Percentiles rank a stretch among this genome's conserved stretches.
phyloP scores from a whole-genome alignment of 2,329 filamentous ascomycete species.

The Pyrenochaeta sp. region DNA sequence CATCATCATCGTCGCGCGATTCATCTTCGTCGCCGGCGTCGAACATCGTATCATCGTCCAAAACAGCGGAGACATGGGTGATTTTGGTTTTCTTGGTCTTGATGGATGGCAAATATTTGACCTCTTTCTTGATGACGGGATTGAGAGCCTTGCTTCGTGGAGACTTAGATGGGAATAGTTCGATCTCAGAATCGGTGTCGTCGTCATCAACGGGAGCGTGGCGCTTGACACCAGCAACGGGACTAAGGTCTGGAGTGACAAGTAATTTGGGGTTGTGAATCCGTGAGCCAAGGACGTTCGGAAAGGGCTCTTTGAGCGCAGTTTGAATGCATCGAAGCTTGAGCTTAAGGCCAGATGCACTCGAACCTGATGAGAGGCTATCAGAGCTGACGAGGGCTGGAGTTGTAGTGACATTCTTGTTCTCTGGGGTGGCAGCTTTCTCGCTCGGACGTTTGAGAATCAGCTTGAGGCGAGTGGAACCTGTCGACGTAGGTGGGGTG shows the following conservation, averaged over 20 bases:
- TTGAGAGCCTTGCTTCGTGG: conserved; percentile 1
- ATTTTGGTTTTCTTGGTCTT: neutral
- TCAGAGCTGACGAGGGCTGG: neutral
- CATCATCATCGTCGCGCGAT: neutral
- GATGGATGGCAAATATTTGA: neutral
- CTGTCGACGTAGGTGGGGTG: neutral
- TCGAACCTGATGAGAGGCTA: neutral
- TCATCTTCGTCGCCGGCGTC: conserved; percentile 7
- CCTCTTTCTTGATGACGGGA: neutral
- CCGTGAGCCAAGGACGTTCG: neutral
- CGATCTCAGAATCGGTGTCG: conserved; percentile 23
- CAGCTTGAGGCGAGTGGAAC: neutral
- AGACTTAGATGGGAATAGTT: conserved; percentile 11
- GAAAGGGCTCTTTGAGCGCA: conserved; percentile 4
- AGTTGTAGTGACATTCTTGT: neutral
- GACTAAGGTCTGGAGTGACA: neutral
- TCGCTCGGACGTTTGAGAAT: neutral
- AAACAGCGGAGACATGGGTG: neutral
- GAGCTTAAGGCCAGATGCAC: conserved; percentile 16
- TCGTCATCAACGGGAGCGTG: conserved; percentile 2
- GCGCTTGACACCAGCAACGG: conserved; percentile 2
- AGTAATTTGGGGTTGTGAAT: neutral
- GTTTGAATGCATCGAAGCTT: conserved; percentile 19
- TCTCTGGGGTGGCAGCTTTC: neutral
- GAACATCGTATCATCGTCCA: neutral